Evolutionary conservation across 495 filamentous ascomycete genomes (phyloP), one percentile per base, ranked within the genome.

Genomic region (Podospora conica): DNA sequence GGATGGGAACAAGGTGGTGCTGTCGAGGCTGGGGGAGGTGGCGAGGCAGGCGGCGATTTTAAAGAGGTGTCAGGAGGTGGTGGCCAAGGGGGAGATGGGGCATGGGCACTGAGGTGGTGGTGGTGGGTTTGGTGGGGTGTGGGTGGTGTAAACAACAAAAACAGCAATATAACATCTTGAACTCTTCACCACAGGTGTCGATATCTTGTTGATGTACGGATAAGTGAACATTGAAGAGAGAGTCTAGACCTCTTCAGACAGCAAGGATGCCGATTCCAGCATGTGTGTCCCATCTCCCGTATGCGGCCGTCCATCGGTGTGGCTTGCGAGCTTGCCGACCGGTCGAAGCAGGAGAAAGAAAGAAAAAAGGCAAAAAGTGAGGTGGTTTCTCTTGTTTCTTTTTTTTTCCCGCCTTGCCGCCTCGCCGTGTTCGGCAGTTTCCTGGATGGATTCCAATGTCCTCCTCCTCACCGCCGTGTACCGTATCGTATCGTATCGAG

Each of bases 1-100:
- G 56, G 90, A 96, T 58, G 93, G 95, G 11, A 98, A 96, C 69
- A 91, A 88, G 74, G 85, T 91, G 71, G 93, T 98, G 29, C 89
- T 98, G 73, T 85, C 91, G 21, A 83, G 84, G 55, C 81, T 98
- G 54, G 91, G 84, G 20, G 96, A 98, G 68, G 89, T 98, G 25
- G 89, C 89, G 10, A 89, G 90, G 73, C 95, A 98, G 73, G 90
- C 93, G 33, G 84, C 87, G 27, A 91, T 98, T 59, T 75, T 98
- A 65, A 89, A 91, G 20, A 91, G 94, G 75, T 98, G 95, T 72
- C 89, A 95, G 76, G 87, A 84, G 69, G 82, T 82, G n/a, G 74
- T 83, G 25, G 75, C 83, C 22, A 69, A 69, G 4, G 70, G 71
- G 63, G 75, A 48, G 40, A n/a, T 48, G 40, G 40, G 40, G n/a